A percentile compares a stretch with the other conserved stretches of the same genome.
These are phyloP conservation scores for Lactifluus subvellereus DNA, from an alignment of 768 basidiomycete genomes.

Conservation along the genomic window DNA sequence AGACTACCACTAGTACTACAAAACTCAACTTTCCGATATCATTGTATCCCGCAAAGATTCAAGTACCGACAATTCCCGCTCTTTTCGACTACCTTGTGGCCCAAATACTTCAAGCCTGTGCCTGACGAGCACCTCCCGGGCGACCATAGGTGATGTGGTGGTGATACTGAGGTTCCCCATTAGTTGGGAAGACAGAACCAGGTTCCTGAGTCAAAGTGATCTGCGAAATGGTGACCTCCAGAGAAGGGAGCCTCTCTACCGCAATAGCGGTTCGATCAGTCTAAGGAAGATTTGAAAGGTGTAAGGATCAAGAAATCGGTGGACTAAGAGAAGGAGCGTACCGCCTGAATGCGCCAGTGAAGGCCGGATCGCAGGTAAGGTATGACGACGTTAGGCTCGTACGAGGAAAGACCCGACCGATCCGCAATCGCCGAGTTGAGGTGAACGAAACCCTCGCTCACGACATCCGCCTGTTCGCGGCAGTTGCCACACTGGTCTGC, in stretches of 20 bases:
- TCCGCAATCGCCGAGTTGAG: constrained; percentile 34
- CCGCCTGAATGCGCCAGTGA: constrained; percentile 41
- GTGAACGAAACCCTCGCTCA: constrained; percentile 42
- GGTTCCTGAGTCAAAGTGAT: constrained; percentile 1
- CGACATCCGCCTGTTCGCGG: constrained; percentile 27
- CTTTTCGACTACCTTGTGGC: background rate
- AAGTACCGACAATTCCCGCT: background rate
- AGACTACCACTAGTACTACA: background rate
- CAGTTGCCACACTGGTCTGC: constrained; percentile 39
- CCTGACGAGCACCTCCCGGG: constrained; percentile 4
- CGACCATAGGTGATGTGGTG: constrained; percentile 18
- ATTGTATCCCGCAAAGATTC: background rate
- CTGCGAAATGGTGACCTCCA: constrained; percentile 14
- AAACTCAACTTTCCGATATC: background rate
- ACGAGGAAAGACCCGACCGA: constrained; percentile 29
- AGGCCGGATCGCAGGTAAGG: constrained; percentile 39
- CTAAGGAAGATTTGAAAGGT: background rate
- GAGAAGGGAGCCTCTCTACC: constrained; percentile 6
- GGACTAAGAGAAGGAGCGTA: constrained; percentile 18
- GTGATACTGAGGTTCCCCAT: constrained; percentile 8
- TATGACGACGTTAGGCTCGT: constrained; percentile 35
- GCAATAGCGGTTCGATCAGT: constrained; percentile 2
- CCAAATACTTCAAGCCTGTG: background rate
- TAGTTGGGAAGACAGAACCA: constrained; percentile 7
- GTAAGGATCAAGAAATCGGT: background rate